These are phyloP conservation scores for Dactylellina haptotyla DNA, from an alignment of 2,329 filamentous ascomycete genomes.

Conservation along the genomic window DNA sequence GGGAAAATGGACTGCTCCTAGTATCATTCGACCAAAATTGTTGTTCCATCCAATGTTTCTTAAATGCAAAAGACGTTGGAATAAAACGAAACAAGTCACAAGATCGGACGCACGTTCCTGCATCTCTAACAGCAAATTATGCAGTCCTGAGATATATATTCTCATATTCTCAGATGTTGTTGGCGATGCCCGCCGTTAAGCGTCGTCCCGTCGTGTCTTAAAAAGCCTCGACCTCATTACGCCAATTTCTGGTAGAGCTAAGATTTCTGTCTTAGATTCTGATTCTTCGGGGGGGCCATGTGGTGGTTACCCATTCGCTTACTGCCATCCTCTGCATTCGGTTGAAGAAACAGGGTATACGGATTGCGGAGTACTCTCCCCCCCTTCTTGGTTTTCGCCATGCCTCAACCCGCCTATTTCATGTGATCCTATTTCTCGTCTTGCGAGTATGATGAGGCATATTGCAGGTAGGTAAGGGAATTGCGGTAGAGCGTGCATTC, in stretches of 20 bases:
- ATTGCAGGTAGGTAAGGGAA: constrained; percentile 4
- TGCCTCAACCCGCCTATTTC: constrained; percentile 23
- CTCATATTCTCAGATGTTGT: background rate
- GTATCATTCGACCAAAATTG: background rate
- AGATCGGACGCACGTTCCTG: constrained; percentile 50
- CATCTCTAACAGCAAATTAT: constrained; percentile 8
- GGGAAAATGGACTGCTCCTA: background rate
- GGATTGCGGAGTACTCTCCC: background rate
- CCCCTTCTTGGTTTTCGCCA: background rate
- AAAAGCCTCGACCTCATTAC: background rate
- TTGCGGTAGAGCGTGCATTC: background rate
- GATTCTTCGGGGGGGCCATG: constrained; percentile 38
- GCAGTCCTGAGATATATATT: constrained; percentile 19
- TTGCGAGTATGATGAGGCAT: constrained; percentile 25
- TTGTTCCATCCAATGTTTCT: background rate
- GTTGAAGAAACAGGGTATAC: constrained; percentile 17
- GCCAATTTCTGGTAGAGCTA: background rate
- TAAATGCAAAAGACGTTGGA: constrained; percentile 14
- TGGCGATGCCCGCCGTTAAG: constrained; percentile 4
- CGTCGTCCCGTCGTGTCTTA: background rate
- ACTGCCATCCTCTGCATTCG: constrained; percentile 13
- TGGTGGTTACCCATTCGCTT: constrained; percentile 52
- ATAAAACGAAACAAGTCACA: constrained; percentile 32
- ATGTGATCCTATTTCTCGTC: constrained; percentile 33
- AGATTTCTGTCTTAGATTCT: constrained; percentile 17